Evolutionary conservation across 2,329 filamentous ascomycete species (phyloP), one percentile per base, ranked within the genome.

Genomic region (Fusarium scirpi): DNA sequence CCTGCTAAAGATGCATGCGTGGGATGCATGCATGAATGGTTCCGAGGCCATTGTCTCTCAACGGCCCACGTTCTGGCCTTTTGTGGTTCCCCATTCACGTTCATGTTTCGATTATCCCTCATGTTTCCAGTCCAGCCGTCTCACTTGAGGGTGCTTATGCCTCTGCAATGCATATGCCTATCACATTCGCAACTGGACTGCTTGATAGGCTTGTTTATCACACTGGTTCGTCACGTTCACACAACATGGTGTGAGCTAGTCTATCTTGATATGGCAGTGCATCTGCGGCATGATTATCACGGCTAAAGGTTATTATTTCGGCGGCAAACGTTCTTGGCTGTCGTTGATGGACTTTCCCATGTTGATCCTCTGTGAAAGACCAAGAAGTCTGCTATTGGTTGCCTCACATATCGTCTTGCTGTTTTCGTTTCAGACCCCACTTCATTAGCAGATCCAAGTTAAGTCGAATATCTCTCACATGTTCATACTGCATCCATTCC

Each of bases 1-100:
- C 47, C 55, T 60, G 41, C 62, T 40, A 57, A 47, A 59, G 58
- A 63, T 62, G 68, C 62, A 71, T 69, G 74, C 71, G 74, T 58
- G 74, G 74, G 74, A 76, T 76, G 71, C 71, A 76, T 76, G 74
- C 74, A 76, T 75, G 47, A 45, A 67, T 64, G 59, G 55, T 55
- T 44, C 58, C 49, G 24, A 52, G 47, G 46, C 58, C 27, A 56
- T 60, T 48, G 29, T 40, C 49, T 65, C 62, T 59, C 34, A 60
- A 27, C 51, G 55, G 27, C 47, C 46, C 45, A 61, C 61, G 41
- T 51, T 49, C 32, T 49, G 20, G 40, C 3, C 44, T 62, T 68
- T 69, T 67, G 67, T 74, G 67, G 67, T 61, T 56, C 63, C 67
- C 59, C 49, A 64, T 65, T 38, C 49, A 58, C 34, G 25, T 51